Base-by-base conservation (phyloP, 1,139 yeast species). In the Yamadazyma dushanensis region DNA sequence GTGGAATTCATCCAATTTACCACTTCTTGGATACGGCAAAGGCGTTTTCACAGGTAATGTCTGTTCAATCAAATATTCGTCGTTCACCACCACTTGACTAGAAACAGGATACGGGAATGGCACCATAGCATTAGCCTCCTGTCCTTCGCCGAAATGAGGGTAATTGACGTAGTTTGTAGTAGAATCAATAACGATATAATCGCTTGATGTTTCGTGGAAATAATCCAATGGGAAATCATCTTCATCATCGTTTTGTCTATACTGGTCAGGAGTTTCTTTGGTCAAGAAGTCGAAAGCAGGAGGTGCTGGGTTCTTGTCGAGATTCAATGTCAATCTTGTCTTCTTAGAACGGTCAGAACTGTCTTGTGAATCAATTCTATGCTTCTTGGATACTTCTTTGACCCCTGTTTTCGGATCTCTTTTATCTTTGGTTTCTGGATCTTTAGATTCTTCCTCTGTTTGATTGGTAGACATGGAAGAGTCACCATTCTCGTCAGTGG, bases 191-290 rank as follows among this genome's bases (percentile, higher is more conserved):
- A 61, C 51, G 15, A 70, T 61, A 42, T 58, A 66, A 20, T 66
- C 73, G 21, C 54, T 48, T 34, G 17, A 31, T 4, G 19, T 45
- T 24, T 56, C 59, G 23, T 49, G 51, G 49, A 82, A 73, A 50
- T 80, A 82, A 48, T 82, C 89, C 39, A 82, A 57, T 2, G 89
- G 88, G 56, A 82, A 81, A 49, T 81, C 88, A 45, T 81, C 83
- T 38, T 76, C 82, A 31, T 67, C 59, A 14, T 36, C 41, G 5
- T 37, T 23, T 11, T 31, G 28, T 17, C 31, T 54, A 31, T 45
- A 52, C 32, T 61, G 56, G 3, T 52, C 53, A 1, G 63, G 63
- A 3, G 66, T 55, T 13, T 51, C 60, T 30, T 54, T 54, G 19
- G 43, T 40, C 23, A 57, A 40, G 36, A 54, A 56, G 7, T 50